A percentile compares a stretch with the other conserved stretches of the same genome.
Evolutionary conservation across 768 basidiomycete genomes (phyloP).

Genomic region (Pisolithus tinctorius): DNA sequence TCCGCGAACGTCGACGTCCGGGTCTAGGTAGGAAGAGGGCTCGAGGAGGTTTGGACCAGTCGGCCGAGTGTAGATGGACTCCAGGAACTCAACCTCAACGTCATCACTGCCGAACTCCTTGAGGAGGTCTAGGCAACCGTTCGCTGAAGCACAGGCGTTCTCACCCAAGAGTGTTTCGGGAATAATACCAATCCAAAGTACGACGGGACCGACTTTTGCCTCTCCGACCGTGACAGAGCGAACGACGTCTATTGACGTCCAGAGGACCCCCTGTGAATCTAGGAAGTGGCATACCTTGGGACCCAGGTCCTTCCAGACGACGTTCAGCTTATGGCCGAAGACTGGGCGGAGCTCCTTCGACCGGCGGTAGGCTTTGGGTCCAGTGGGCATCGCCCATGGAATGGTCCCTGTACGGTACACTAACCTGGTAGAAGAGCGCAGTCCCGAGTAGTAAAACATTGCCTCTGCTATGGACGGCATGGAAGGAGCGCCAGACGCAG

Average conservation of each 20-base stretch:
- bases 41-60: slow-evolving; percentile 23
- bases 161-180: slow-evolving; percentile 23
- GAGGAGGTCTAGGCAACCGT: slow-evolving; percentile 18
- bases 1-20: too few relatives aligned
- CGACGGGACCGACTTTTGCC: slow-evolving; percentile 8
- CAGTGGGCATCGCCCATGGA: slow-evolving; percentile 14
- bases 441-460: slow-evolving; percentile 15
- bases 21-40: too few relatives aligned
- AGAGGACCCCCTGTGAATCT: slow-evolving; percentile 10
- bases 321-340: slow-evolving; percentile 13
- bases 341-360: slow-evolving; percentile 20
- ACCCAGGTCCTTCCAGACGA: slow-evolving; percentile 16
- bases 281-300: slow-evolving; percentile 14
- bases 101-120: slow-evolving; percentile 19
- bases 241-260: slow-evolving; percentile 19
- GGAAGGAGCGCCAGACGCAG: too few relatives aligned
- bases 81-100: slow-evolving; percentile 28
- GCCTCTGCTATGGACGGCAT: slow-evolving; percentile 7
- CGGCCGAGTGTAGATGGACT: slow-evolving; percentile 22
- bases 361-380: slow-evolving; percentile 16
- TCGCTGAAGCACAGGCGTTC: slow-evolving; percentile 21
- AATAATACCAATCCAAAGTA: slow-evolving; percentile 30
- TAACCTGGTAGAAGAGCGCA: slow-evolving; percentile 14
- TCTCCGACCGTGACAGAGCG: slow-evolving; percentile 12
- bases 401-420: slow-evolving; percentile 17